Base-by-base conservation (phyloP, 2,329 filamentous ascomycete species). In the Madurella fahalii region DNA sequence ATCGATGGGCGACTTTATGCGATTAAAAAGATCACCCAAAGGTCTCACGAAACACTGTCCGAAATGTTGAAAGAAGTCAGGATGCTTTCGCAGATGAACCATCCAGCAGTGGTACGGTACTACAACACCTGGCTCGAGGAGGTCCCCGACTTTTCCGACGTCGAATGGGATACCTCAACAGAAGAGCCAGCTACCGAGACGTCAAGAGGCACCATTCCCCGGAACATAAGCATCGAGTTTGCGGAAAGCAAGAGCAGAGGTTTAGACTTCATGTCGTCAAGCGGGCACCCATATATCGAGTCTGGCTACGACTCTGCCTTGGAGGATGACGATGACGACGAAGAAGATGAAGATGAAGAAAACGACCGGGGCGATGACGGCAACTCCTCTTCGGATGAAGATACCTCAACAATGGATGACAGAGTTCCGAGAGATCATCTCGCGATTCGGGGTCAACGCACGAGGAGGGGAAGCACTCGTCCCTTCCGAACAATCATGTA, bases 81-180 rank as follows among this genome's bases (percentile, higher is more conserved):
- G 68, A 74, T 97, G 9, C 77, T 99, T 15, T 95, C 93, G n/a
- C 84, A 90, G 56, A 80, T 99, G 53, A 96, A 95, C 64, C 93
- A 97, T 69, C 92, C 92, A 3, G 79, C 83, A 18, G 83, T 86
- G 13, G 90, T 96, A 54, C 85, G 94, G 44, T 99, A 99, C 69
- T 96, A 92, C 71, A 92, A 91, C 52, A 92, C 94, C 2, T 99
- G 94, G 94, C 83, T 94, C 1, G 93, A 97, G 68, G 86, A 92
- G 63, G 69, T 83, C 70, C 50, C 73, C 5, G 79, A 84, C 54
- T 66, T 72, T 37, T 69, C 73, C 2, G 78, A 80, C 9, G 79
- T 78, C 0, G 84, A 86, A 40, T 80, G 77, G 25, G 82, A 85
- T 25, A 77, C 77, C 1, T 79, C 75, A 3, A 79, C 76, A 1